Evolutionary conservation across 2,329 filamentous ascomycete genomes (phyloP), one percentile per base, ranked within the genome.

Genomic region (Penicillium sp.): DNA sequence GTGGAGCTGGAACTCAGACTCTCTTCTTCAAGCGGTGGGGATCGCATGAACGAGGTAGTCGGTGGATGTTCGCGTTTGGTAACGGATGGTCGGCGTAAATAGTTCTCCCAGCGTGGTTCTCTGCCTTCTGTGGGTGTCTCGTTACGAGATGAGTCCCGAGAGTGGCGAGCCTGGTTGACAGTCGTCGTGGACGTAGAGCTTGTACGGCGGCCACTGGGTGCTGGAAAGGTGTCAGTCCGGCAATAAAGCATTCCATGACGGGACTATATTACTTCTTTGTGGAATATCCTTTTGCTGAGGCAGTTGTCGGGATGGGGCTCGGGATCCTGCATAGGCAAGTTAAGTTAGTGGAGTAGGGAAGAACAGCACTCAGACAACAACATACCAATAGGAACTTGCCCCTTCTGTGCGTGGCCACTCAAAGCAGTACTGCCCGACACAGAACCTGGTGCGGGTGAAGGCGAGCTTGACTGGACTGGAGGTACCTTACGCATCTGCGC

Each of bases 401-500:
- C 66, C 50, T 68, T 76, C 63, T 73, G 69, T 4, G 71, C 57
- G 40, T 77, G 73, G 22, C 69, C 74, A 10, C 71, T 74, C 4
- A 77, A 63, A 27, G 77, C 75, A 24, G 67, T 64, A 54, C 78
- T 81, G 10, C 74, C 78, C 11, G 78, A 75, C 6, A 75, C 69
- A 9, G 79, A 81, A 9, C 73, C 75, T 3, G 76, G 75, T 10
- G 66, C 73, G 7, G 79, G 78, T n/a, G 77, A 78, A 3, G 78
- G 70, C 6, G 77, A 74, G 31, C 66, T 73, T 14, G 78, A 78
- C 31, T 78, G 75, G 5, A 59, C 39, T 9, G 74, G 74, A 35
- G 75, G 40, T 72, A 80, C 78, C 60, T 89, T 95, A 61, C 90
- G 87, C 81, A 98, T 92, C 77, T 97, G 92, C 19, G 90, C 92